phyloP scores from a whole-genome alignment of 192 early-diverging fungal genomes.

The Coemansia interrupta region DNA sequence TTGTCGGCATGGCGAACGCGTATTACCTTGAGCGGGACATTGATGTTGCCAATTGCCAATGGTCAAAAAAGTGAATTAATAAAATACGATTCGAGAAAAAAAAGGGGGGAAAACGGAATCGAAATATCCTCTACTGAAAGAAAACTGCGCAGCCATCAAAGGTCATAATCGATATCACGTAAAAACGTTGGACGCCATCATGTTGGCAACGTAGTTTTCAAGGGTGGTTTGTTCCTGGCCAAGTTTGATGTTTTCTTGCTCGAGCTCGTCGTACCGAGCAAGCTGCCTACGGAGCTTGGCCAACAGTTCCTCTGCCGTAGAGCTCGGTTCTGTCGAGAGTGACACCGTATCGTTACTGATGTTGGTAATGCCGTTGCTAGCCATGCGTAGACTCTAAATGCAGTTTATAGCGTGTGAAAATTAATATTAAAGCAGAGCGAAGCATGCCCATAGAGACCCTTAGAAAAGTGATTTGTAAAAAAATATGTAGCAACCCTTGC shows the following conservation, averaged over 20 bases:
- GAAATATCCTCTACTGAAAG: not conserved
- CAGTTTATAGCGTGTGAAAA: not conserved
- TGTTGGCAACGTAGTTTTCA: constrained; percentile 47
- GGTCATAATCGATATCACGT: constrained; percentile 3
- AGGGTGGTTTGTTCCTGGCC: constrained; percentile 35
- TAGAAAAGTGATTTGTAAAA: not conserved
- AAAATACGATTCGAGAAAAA: constrained; percentile 1
- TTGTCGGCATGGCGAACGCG: not conserved
- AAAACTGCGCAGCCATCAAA: constrained; percentile 7
- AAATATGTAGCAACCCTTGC: too few relatives aligned
- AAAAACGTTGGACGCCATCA: constrained; percentile 49
- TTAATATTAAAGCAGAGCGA: not conserved
- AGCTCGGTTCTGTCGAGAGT: not conserved
- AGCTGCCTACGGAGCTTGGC: constrained; percentile 22
- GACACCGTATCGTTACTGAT: not conserved
- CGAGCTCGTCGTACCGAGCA: constrained; percentile 28
- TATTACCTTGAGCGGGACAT: constrained; percentile 39
- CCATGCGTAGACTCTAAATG: not conserved
- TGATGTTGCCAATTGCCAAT: not conserved
- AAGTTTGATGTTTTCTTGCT: constrained; percentile 23
- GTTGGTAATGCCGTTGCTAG: not conserved
- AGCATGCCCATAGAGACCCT: too few relatives aligned
- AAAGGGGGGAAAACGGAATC: constrained; percentile 2
- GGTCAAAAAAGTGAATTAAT: not conserved
- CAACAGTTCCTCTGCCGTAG: constrained; percentile 9